phyloP scores from a whole-genome alignment of 2,329 filamentous ascomycete genomes.

The Penicillium sp. region DNA sequence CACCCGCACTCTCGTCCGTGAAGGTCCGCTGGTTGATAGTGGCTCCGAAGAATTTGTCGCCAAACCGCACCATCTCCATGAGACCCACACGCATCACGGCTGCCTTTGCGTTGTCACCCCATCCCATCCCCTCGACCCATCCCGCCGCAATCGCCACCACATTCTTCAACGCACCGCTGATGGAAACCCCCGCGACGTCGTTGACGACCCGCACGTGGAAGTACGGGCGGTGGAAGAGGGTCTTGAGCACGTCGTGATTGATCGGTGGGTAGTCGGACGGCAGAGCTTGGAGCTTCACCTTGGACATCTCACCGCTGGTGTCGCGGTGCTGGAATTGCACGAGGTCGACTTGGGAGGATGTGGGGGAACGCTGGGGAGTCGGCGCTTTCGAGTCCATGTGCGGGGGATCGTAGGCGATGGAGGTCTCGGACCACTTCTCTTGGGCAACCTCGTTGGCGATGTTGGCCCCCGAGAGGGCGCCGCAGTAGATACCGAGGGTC shows the following conservation, averaged over 20 bases:
- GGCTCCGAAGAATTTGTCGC: slow-evolving; percentile 83
- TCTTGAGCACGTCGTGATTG: slow-evolving; percentile 74
- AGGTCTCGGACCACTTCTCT: slow-evolving; percentile 97
- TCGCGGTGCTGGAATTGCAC: slow-evolving; percentile 59
- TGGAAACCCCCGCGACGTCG: slow-evolving; percentile 93
- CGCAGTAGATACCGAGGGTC: slow-evolving; percentile 90
- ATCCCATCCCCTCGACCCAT: slow-evolving; percentile 90
- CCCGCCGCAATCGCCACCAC: slow-evolving; percentile 90
- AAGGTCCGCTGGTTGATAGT: slow-evolving; percentile 79
- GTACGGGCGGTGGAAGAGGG: slow-evolving; percentile 90
- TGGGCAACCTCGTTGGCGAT: slow-evolving; percentile 90
- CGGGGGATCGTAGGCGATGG: slow-evolving; percentile 91
- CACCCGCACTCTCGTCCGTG: slow-evolving; percentile 92
- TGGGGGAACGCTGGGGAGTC: slow-evolving; percentile 52
- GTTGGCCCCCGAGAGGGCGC: slow-evolving; percentile 91
- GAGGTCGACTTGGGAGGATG: slow-evolving; percentile 46
- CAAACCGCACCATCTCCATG: slow-evolving; percentile 94
- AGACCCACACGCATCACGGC: slow-evolving; percentile 95
- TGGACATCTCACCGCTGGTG: slow-evolving; percentile 59
- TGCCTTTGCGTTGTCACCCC: slow-evolving; percentile 99
- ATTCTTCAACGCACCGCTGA: slow-evolving; percentile 94
- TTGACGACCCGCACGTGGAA: slow-evolving; percentile 93
- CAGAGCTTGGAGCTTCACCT: slow-evolving; percentile 66
- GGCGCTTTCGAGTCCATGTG: slow-evolving; percentile 76
- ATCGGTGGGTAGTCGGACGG: slow-evolving; percentile 79